Evolutionary conservation across 768 basidiomycete genomes (phyloP).

Genomic region (Calocera viscosa): DNA sequence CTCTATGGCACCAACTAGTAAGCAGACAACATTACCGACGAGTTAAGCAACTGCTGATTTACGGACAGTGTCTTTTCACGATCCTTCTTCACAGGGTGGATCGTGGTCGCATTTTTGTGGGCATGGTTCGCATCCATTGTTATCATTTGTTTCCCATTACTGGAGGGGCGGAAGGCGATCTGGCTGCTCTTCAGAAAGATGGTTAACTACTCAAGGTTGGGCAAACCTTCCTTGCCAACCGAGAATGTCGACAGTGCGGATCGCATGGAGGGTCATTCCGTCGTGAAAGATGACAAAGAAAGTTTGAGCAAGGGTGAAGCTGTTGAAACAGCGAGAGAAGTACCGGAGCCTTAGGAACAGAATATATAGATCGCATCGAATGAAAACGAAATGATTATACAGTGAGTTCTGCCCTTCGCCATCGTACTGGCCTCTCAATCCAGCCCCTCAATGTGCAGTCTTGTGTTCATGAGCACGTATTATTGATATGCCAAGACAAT

Average conservation of each 20-base stretch:
- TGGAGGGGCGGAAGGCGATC: neutral
- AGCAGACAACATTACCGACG: too few species aligned
- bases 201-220: neutral
- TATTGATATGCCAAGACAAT: too few species aligned
- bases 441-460: too few species aligned
- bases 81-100: neutral
- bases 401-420: too few species aligned
- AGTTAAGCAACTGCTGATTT: too few species aligned
- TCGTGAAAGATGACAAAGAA: neutral
- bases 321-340: neutral
- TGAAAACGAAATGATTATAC: too few species aligned
- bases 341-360: neutral
- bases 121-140: neutral
- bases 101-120: neutral
- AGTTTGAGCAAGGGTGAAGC: neutral
- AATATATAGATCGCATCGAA: too few species aligned
- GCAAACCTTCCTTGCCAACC: neutral
- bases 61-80: slow-evolving; percentile 1
- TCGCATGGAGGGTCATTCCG: neutral
- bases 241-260: neutral
- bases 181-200: neutral
- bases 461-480: too few species aligned
- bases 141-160: neutral
- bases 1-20: neutral
- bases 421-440: too few species aligned